Base-by-base conservation (phyloP, 2,329 filamentous ascomycete species). In the Ceratocystis huliohia region DNA sequence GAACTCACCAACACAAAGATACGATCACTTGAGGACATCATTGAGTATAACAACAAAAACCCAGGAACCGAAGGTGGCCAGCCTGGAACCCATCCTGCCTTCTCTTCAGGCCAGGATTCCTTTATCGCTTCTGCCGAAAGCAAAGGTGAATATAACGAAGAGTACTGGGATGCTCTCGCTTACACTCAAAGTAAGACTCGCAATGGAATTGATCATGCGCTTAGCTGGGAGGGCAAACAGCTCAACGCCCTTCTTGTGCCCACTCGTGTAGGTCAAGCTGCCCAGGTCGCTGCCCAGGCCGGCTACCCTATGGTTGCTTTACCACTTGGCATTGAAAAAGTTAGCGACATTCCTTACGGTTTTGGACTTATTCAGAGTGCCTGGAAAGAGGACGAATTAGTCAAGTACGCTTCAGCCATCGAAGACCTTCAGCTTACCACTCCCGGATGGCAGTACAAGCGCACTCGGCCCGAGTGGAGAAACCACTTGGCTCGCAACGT, bases 251-350 rank as follows among this genome's bases (percentile, higher is more conserved):
- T 91, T 1, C 77, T 92, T 1, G 85, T 89, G 0, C 88, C 88
- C 5, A 79, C 86, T 0, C 84, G 88, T 71, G 84, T 87, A 2
- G 87, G 81, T 0, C 85, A 88, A 73, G 82, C 82, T 3, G 84
- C 84, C 69, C 84, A 89, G 74, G 82, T 89, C 67, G 85, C 87
- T 0, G 88, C 88, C 0, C 87, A 91, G 74, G 88, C 88, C 4
- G 87, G 88, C 0, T 91, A 91, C 72, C 88, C 88, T 0, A 80
- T 88, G 72, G 78, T 91, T 63, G 89, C 87, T 0, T 72, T 91
- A 0, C 88, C 88, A 0, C 84, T 80, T 0, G 85, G 85, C 0
- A 76, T 84, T 5, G 78, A 81, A 69, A 75, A 73, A 10, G 81
- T 79, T 3, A 65, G 66, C 37, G 46, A 65, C 17, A 68, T 69